Evolutionary conservation across 768 basidiomycete species (phyloP), one percentile per base, ranked within the genome.

Genomic region (Leccinum uliginosum): DNA sequence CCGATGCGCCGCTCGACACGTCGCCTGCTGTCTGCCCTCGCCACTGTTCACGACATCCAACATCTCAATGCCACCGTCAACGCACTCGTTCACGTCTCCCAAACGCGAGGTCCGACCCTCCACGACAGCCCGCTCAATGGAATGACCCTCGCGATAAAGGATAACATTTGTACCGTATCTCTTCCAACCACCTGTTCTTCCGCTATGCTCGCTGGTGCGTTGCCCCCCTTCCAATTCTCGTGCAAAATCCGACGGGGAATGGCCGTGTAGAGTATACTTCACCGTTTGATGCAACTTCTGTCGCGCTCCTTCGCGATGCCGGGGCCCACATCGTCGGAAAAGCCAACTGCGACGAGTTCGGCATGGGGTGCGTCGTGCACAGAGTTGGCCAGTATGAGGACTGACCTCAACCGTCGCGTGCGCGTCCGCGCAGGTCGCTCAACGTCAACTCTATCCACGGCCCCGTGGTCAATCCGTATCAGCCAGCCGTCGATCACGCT

Each of bases 281-380:
- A 0, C 91, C 92, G 0, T 93, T 89, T 66, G 89, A 93, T 68
- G 91, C 96, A 50, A 96, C 93, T 1, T 89, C 89, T 6, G 90
- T 97, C 0, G 58, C 73, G 4, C 72, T 85, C 10, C 72, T 98
- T 3, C 76, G 78, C 1, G 59, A 75, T 1, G 65, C 64, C 0
- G 93, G 93, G 0, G 93, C 87, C 0, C 71, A 82, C 17, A 79
- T 98, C 11, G 66, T 89, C 2, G 96, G 93, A 1, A 97, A 97
- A 73, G 87, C 94, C 1, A 95, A 96, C 67, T 92, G 93, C 70
- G 96, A 99, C 68, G 95, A 98, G 72, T 98, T 98, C 72, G 96
- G 96, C 1, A 98, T 98, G 96, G 96, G 96, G 88, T 94, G 56
- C 19, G 84, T 72, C 40, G n/a, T 10, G n/a, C 6, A 40, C 10